Evolutionary conservation across 2,329 filamentous ascomycete genomes (phyloP), one percentile per base, ranked within the genome.

Genomic region (Scedosporium boydii): DNA sequence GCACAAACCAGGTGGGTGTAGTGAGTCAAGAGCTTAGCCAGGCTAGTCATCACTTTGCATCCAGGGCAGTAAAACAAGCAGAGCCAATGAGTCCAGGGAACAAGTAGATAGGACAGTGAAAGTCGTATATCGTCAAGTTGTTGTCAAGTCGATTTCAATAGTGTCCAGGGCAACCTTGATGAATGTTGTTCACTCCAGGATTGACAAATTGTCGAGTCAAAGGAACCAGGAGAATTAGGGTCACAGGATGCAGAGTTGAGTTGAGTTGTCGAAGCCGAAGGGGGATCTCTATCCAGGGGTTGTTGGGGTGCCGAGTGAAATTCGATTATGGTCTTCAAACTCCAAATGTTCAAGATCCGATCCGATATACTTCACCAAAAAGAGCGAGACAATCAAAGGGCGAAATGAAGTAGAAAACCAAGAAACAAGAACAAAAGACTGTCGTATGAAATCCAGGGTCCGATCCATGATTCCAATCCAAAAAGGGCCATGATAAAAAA

Each of bases 1-100:
- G 59, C 56, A 68, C 65, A 66, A 65, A 65, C 58, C 68, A 64
- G 67, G 63, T 63, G 34, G 26, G 63, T 62, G 58, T 46, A 58
- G 34, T 14, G 58, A 53, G 18, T 46, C 10, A 9, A 14, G 21
- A 21, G 48, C n/a, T 12, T 10, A 60, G 59, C 46, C 59, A 59
- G 58, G 42, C 41, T 12, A 46, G 21, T 26, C 29, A 42, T 42
- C n/a, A 29, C 46, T 51, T 26, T 60, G 44, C 16, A 53, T 53
- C 44, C 44, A 26, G 44, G 38, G 10, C 44, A 27, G 48, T 29
- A 26, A 41, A 53, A 42, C 21, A 48, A 18, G 38, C 41, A 26
- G 41, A n/a, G 41, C 21, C 23, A 21, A 48, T 59, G 10, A 26
- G 14, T 46, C 41, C 12, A 18, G 58, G 4, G 16, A 14, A 46